Percentiles rank a stretch among this genome's conserved stretches.
Evolutionary conservation across 768 basidiomycete species (phyloP).

Genomic region (Leucocoprinus leucothites): DNA sequence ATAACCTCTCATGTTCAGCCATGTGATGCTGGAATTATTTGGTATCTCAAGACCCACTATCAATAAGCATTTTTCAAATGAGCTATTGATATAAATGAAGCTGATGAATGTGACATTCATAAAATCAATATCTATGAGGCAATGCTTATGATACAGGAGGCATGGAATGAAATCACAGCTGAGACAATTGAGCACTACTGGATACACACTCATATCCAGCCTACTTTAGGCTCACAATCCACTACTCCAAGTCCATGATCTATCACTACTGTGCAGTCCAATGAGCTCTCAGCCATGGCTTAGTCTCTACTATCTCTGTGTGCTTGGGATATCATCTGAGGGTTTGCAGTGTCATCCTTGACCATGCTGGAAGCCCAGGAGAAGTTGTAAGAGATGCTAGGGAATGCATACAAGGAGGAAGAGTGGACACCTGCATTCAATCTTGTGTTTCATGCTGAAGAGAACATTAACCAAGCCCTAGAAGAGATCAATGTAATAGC

Average conservation of each 20-base stretch:
- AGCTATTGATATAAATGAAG: conserved; percentile 28
- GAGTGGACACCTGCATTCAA: conserved; percentile 13
- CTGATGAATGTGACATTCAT: conserved; percentile 28
- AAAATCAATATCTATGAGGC: conserved; percentile 32
- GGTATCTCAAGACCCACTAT: conserved; percentile 34
- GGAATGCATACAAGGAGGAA: conserved; percentile 3
- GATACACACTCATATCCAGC: no score
- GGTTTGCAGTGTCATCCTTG: not conserved
- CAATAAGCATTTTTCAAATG: conserved; percentile 19
- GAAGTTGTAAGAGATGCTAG: conserved; percentile 1
- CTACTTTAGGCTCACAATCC: no score
- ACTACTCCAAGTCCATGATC: no score
- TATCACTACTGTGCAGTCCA: no score
- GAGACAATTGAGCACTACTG: conserved; percentile 25
- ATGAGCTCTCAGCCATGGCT: no score
- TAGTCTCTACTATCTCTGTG: no score
- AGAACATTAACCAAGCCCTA: conserved; percentile 6
- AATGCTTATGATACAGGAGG: conserved; percentile 28
- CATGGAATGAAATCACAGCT: conserved; percentile 25
- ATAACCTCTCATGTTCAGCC: conserved; percentile 36
- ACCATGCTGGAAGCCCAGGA: not conserved
- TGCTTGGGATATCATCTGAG: not conserved
- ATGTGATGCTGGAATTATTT: conserved; percentile 31
- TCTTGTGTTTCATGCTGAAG: conserved; percentile 16
- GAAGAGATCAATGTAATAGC: not conserved